Evolutionary conservation across 805 yeast genomes (phyloP).

Genomic region (Nakazawaea wyomingensis): DNA sequence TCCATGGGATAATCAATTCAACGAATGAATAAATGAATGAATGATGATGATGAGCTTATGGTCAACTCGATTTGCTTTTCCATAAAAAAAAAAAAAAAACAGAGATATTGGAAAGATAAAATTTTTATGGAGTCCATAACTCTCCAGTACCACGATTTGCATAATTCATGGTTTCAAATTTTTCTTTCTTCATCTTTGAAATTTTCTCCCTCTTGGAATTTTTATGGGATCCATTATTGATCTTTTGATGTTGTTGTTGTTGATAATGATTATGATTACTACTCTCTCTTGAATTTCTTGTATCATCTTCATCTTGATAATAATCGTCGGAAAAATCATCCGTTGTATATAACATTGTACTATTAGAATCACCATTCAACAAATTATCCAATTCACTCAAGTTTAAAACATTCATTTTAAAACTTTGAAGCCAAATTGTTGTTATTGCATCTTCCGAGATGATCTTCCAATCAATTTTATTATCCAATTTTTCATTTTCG

Average conservation of each 20-base stretch:
- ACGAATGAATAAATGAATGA: no score
- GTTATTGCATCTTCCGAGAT: conserved; percentile 58
- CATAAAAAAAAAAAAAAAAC: no score
- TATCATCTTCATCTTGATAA: background rate
- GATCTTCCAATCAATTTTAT: conserved; percentile 45
- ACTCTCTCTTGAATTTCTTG: background rate
- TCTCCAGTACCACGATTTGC: conserved; percentile 60
- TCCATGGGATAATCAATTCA: no score
- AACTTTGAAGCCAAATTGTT: conserved; percentile 48
- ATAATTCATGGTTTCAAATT: conserved; percentile 42
- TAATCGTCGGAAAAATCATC: background rate
- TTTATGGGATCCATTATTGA: conserved; percentile 15
- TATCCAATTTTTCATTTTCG: conserved; percentile 27
- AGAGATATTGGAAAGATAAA: no score
- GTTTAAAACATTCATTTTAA: conserved; percentile 46
- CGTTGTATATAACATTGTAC: conserved; percentile 19
- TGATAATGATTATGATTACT: background rate
- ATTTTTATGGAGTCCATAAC: conserved; percentile 56
- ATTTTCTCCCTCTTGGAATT: conserved; percentile 1
- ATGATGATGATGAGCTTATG: no score
- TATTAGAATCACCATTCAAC: conserved; percentile 16
- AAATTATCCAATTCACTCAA: conserved; percentile 46
- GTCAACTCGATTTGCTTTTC: no score
- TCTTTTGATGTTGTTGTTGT: background rate
- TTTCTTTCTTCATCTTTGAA: conserved; percentile 23